A percentile compares a stretch with the other conserved stretches of the same genome.
These are phyloP conservation scores for Metarhizium robertsii DNA, from an alignment of 2,329 filamentous ascomycete species.

Conservation along the genomic window DNA sequence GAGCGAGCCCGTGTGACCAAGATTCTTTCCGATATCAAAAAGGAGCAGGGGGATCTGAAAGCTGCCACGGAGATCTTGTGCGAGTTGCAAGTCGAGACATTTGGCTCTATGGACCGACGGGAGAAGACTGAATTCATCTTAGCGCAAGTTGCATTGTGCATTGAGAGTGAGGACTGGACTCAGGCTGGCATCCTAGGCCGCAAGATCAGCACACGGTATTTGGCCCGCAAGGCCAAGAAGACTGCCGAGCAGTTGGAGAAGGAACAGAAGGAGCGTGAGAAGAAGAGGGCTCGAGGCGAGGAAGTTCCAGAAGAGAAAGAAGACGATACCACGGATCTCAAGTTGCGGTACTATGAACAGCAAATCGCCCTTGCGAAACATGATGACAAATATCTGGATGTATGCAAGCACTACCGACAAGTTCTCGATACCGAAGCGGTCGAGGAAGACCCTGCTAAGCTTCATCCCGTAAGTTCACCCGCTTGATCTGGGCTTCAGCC, in stretches of 20 bases:
- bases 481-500: conserved; percentile 5
- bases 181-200: conserved; percentile 88
- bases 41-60: conserved; percentile 83
- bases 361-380: conserved; percentile 95
- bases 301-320: conserved; percentile 70
- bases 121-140: conserved; percentile 99
- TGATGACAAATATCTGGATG: conserved; percentile 93
- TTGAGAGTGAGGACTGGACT: conserved; percentile 91
- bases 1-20: conserved; percentile 92
- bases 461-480: conserved; percentile 60
- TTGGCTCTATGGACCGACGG: conserved; percentile 92
- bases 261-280: conserved; percentile 79
- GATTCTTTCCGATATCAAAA: conserved; percentile 96
- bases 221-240: conserved; percentile 85
- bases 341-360: conserved; percentile 93
- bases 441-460: conserved; percentile 77
- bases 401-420: conserved; percentile 96
- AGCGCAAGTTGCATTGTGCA: conserved; percentile 88
- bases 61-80: conserved; percentile 88
- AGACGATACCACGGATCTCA: conserved; percentile 92
- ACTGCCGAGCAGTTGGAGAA: conserved; percentile 81
- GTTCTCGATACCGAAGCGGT: conserved; percentile 94
- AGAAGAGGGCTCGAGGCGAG: conserved; percentile 70
- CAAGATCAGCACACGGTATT: conserved; percentile 94
- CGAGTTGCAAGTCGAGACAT: conserved; percentile 97